Evolutionary conservation across 2,329 filamentous ascomycete genomes (phyloP).

Genomic region (Cladophialophora bantiana): DNA sequence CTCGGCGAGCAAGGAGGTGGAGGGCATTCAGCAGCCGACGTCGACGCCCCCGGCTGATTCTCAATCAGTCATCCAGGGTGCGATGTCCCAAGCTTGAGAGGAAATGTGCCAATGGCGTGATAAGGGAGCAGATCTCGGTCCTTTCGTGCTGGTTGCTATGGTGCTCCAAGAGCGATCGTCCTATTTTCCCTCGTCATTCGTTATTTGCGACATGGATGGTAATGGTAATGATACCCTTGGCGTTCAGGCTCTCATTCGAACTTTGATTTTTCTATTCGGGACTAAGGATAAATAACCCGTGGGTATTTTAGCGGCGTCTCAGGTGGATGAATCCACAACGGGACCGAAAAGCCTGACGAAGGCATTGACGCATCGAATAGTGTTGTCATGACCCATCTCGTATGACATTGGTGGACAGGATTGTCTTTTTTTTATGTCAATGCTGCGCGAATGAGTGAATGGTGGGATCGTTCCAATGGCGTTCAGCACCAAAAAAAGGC

Average conservation of each 20-base stretch:
- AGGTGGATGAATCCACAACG: background rate
- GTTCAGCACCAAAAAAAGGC: background rate
- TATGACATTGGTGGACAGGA: background rate
- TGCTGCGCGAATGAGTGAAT: background rate
- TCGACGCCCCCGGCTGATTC: background rate
- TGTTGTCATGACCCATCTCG: background rate
- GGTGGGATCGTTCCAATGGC: background rate
- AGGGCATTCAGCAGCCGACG: background rate
- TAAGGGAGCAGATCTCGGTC: background rate
- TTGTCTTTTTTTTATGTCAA: background rate
- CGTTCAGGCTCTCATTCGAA: background rate
- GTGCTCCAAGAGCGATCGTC: background rate
- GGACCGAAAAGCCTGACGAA: background rate
- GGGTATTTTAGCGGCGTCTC: background rate
- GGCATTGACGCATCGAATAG: background rate
- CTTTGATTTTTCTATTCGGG: background rate
- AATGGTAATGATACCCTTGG: conserved; percentile 12
- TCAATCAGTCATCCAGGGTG: background rate
- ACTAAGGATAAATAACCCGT: background rate
- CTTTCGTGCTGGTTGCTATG: background rate
- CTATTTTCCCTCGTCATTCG: background rate
- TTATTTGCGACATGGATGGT: background rate
- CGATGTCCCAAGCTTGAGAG: background rate
- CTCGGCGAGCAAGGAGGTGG: background rate
- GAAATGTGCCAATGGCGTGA: background rate